Evolutionary conservation across 2,329 filamentous ascomycete species (phyloP).

Genomic region (Botryotinia narcissicola): DNA sequence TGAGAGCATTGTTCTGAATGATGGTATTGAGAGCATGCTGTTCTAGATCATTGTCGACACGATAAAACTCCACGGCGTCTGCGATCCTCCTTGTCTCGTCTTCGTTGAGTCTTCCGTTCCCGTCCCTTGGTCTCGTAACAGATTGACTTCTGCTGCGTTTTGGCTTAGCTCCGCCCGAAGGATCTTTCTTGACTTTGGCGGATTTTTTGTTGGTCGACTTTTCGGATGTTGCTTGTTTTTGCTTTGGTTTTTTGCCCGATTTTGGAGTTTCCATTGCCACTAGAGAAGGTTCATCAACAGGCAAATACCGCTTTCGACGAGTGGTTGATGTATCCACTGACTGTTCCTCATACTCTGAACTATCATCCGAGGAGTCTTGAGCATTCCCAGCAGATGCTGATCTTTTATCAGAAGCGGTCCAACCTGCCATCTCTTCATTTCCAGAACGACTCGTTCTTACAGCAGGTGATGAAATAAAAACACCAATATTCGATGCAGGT

Average conservation of each 20-base stretch:
- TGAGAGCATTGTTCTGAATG: conserved; percentile 38
- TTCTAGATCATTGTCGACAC: conserved; percentile 44
- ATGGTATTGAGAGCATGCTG: conserved; percentile 50
- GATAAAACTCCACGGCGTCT: conserved; percentile 44
- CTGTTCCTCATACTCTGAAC: not conserved
- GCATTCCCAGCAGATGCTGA: not conserved
- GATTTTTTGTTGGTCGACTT: not conserved
- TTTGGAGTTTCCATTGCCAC: not conserved
- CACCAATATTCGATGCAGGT: not conserved
- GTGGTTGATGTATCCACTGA: not conserved
- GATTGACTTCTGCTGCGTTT: conserved; percentile 13
- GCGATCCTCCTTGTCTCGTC: conserved; percentile 14
- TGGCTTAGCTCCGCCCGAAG: not conserved
- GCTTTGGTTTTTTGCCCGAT: not conserved
- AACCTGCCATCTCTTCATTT: conserved; percentile 8
- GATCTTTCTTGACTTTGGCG: not conserved
- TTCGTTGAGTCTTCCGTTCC: not conserved
- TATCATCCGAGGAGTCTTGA: not conserved
- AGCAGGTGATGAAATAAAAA: not conserved
- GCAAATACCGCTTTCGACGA: conserved; percentile 20
- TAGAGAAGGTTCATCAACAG: conserved; percentile 16
- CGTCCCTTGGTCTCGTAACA: not conserved
- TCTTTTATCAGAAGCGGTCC: not conserved
- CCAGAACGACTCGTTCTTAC: conserved; percentile 11
- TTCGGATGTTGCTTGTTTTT: not conserved